Conservation (phyloP, 2,329 filamentous ascomycete species). For the Gremmenia infestans region DNA sequence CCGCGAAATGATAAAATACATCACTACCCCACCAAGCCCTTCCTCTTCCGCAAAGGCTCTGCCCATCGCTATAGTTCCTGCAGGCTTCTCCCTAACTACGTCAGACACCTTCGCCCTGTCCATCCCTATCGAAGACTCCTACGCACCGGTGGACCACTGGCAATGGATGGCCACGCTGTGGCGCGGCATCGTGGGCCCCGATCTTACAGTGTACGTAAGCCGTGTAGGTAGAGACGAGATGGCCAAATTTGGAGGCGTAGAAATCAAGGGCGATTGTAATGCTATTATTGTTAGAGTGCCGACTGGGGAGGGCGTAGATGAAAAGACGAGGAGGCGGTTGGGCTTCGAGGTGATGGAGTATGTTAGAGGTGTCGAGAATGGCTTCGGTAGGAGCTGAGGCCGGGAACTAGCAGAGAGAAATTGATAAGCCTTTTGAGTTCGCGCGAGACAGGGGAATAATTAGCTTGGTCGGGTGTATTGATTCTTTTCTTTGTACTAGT, state of each 20-base stretch:
- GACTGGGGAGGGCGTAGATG: constrained; percentile 46
- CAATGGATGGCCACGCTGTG: constrained; percentile 95
- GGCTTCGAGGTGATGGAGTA: constrained; percentile 88
- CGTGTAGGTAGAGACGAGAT: constrained; percentile 32
- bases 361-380: constrained; percentile 39
- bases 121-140: constrained; percentile 71
- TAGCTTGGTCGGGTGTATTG: not conserved
- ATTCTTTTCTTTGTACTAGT: not conserved
- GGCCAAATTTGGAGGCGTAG: constrained; percentile 45
- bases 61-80: constrained; percentile 71
- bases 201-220: constrained; percentile 68
- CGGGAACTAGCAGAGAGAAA: not conserved
- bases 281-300: constrained; percentile 50
- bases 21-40: constrained; percentile 35
- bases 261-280: constrained; percentile 48
- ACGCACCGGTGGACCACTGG: constrained; percentile 86
- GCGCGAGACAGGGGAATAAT: not conserved
- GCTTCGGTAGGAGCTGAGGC: constrained; percentile 9
- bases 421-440: not conserved
- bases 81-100: constrained; percentile 73
- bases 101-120: constrained; percentile 70
- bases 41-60: constrained; percentile 32
- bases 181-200: constrained; percentile 78
- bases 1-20: constrained; percentile 59
- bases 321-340: constrained; percentile 67